These are phyloP conservation scores for Aureobasidium sp. DNA, from an alignment of 2,329 filamentous ascomycete species.

Conservation along the genomic window DNA sequence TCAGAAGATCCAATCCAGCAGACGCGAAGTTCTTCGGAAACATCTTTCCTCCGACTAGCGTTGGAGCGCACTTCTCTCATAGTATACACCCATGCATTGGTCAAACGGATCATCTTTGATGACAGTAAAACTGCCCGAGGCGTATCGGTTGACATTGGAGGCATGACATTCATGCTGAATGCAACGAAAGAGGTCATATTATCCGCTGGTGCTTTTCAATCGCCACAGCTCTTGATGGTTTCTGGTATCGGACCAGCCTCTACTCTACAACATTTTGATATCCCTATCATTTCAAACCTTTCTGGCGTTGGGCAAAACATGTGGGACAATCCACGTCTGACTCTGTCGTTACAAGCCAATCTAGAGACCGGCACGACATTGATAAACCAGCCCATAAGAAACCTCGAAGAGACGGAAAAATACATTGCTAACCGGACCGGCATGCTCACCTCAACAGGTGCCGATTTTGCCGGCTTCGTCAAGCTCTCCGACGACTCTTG, in stretches of 20 bases:
- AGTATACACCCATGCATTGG: slow-evolving; percentile 30
- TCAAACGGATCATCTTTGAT: slow-evolving; percentile 18
- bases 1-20: slow-evolving; percentile 25
- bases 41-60: slow-evolving; percentile 24
- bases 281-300: slow-evolving; percentile 20
- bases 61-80: slow-evolving; percentile 24
- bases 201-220: slow-evolving; percentile 21
- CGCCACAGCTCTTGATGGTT: background rate
- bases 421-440: slow-evolving; percentile 20
- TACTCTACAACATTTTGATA: background rate
- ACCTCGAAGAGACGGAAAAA: slow-evolving; percentile 15
- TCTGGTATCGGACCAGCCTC: slow-evolving; percentile 19
- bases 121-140: slow-evolving; percentile 23
- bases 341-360: slow-evolving; percentile 21
- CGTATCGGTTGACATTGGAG: slow-evolving; percentile 23
- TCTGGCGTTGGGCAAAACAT: slow-evolving; percentile 28
- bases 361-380: slow-evolving; percentile 18
- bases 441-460: slow-evolving; percentile 21
- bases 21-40: slow-evolving; percentile 23
- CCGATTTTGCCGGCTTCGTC: slow-evolving; percentile 22
- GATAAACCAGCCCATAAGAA: slow-evolving; percentile 15
- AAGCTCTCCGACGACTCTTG: slow-evolving; percentile 16
- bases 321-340: slow-evolving; percentile 33
- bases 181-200: slow-evolving; percentile 29
- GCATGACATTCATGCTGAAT: slow-evolving; percentile 23